Evolutionary conservation across 139 green algal genomes (phyloP).

Genomic region (Tetraselmis chui): DNA sequence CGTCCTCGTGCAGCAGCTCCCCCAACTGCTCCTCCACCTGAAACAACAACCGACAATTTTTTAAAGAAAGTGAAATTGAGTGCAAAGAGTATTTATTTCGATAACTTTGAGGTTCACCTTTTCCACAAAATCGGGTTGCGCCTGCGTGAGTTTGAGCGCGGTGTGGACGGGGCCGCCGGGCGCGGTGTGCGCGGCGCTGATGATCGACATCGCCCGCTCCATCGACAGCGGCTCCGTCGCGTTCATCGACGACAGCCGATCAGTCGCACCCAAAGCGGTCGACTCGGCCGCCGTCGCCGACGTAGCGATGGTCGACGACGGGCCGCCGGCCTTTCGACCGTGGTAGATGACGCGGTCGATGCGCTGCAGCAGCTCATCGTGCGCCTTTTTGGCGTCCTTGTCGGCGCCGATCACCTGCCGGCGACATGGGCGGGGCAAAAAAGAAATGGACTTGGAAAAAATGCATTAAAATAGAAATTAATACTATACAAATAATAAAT

Average conservation of each 20-base stretch:
- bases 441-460: no score
- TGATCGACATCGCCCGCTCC: neutral
- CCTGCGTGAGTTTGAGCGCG: neutral
- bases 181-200: neutral
- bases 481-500: no score
- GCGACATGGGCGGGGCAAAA: no score
- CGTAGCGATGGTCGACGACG: no score
- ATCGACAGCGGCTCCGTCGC: neutral
- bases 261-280: no score
- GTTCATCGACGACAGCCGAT: no score
- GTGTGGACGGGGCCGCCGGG: neutral
- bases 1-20: neutral
- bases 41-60: no score
- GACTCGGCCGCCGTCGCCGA: no score
- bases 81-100: no score
- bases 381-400: neutral
- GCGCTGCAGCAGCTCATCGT: neutral
- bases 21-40: neutral
- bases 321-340: neutral
- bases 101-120: neutral
- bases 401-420: neutral
- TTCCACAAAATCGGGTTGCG: neutral
- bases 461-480: no score
- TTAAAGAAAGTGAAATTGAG: no score
- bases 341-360: neutral